Evolutionary conservation across 2,329 filamentous ascomycete species (phyloP).

Genomic region (Clarireedia sp.): DNA sequence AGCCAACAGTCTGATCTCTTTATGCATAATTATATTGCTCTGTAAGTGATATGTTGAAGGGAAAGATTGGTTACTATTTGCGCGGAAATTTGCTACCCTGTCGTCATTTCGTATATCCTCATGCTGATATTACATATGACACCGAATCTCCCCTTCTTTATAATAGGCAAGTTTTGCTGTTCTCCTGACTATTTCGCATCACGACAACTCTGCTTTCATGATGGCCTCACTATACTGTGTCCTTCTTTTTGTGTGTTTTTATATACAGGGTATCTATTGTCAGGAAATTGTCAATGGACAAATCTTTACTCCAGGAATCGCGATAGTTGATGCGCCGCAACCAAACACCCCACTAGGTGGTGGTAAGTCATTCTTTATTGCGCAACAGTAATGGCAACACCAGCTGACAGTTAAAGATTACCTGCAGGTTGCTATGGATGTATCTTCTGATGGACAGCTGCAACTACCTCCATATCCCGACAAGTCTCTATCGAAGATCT

Average conservation of each 20-base stretch:
- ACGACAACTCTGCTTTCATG: neutral
- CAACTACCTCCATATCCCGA: conserved; percentile 47
- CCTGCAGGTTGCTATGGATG: conserved; percentile 59
- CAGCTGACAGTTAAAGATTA: conserved; percentile 28
- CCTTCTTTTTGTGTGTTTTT: conserved; percentile 13
- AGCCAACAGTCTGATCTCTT: conserved; percentile 4
- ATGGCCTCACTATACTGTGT: conserved; percentile 13
- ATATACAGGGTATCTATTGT: conserved; percentile 16
- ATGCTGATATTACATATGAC: conserved; percentile 2
- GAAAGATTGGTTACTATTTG: neutral
- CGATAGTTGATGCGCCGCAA: conserved; percentile 57
- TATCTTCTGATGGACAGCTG: conserved; percentile 57
- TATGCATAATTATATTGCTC: conserved; percentile 9
- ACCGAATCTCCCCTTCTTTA: neutral
- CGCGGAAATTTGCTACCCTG: neutral
- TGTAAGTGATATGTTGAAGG: neutral
- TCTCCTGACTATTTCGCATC: neutral
- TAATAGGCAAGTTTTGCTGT: neutral
- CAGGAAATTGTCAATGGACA: conserved; percentile 58
- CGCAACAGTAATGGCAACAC: neutral
- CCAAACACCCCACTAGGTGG: conserved; percentile 57
- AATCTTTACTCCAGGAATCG: conserved; percentile 62
- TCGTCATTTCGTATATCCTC: conserved; percentile 3
- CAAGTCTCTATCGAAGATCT: conserved; percentile 48
- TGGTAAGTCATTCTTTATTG: conserved; percentile 35